Conservation (phyloP, 768 basidiomycete genomes). For the Lactarius sanguifluus region DNA sequence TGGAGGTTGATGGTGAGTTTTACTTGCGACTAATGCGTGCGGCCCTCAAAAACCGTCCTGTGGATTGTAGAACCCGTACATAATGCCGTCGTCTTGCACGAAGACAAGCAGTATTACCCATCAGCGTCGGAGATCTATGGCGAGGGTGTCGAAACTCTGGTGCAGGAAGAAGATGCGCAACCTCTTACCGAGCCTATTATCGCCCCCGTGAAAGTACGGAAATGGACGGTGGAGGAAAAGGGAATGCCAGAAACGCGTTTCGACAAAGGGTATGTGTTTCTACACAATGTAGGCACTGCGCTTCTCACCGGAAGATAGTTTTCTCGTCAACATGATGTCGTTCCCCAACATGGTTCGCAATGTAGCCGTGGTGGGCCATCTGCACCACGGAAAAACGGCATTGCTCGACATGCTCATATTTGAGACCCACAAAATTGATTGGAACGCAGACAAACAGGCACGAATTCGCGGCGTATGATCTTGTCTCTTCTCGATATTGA, state of each 20-base stretch:
- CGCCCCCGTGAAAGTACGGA: conserved; percentile 91
- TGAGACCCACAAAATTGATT: conserved; percentile 92
- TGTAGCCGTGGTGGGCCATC: conserved; percentile 92
- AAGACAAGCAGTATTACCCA: conserved; percentile 98
- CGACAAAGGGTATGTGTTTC: conserved; percentile 79
- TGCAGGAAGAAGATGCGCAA: conserved; percentile 98
- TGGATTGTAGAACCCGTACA: conserved; percentile 70
- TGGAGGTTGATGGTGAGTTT: conserved; percentile 79
- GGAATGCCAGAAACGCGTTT: conserved; percentile 96
- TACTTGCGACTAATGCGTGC: background rate
- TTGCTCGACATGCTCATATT: conserved; percentile 96
- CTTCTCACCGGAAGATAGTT: conserved; percentile 50
- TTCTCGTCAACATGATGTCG: conserved; percentile 85
- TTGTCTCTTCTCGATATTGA: conserved; percentile 20
- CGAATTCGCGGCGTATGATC: background rate
- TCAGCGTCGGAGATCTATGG: conserved; percentile 92
- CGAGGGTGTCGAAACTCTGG: conserved; percentile 89
- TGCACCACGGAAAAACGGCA: conserved; percentile 98
- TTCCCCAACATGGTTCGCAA: conserved; percentile 96
- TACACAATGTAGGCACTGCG: background rate
- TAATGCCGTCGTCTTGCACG: conserved; percentile 86
- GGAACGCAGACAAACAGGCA: conserved; percentile 86
- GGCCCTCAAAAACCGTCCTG: conserved; percentile 13
- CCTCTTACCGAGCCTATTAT: conserved; percentile 93
- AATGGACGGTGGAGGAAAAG: conserved; percentile 95